phyloP scores from a whole-genome alignment of 164 flowering plant species.

The Vitis rotundifolia region DNA sequence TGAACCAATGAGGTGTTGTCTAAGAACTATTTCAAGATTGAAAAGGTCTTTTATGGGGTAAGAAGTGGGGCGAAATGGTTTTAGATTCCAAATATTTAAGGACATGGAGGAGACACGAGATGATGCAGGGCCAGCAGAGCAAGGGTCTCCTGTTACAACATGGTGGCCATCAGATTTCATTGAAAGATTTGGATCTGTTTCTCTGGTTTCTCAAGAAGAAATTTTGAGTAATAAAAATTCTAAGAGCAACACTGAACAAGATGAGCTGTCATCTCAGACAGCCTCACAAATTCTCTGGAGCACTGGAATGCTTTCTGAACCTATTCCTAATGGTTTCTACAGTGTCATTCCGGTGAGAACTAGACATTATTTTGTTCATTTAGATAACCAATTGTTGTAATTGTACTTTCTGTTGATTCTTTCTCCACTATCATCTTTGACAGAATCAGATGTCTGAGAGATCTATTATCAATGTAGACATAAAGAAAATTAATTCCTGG shows the following conservation, averaged over 20 bases:
- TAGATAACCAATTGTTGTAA: too few species aligned
- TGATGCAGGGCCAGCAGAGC: slow-evolving; percentile 65
- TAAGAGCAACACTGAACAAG: slow-evolving; percentile 35
- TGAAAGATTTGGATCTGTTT: slow-evolving; percentile 72
- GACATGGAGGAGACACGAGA: slow-evolving; percentile 83
- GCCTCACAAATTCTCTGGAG: slow-evolving; percentile 91
- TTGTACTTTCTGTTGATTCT: neutral
- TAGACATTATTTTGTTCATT: neutral
- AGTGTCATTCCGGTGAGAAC: slow-evolving; percentile 80
- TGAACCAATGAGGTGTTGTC: slow-evolving; percentile 8
- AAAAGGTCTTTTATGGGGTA: slow-evolving; percentile 41
- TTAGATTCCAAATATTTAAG: slow-evolving; percentile 37
- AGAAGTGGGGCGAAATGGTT: slow-evolving; percentile 61
- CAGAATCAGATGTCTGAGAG: neutral
- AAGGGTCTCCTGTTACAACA: slow-evolving; percentile 56
- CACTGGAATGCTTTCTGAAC: slow-evolving; percentile 77
- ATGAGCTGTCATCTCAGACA: slow-evolving; percentile 48
- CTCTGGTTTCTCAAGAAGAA: slow-evolving; percentile 63
- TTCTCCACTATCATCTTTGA: neutral
- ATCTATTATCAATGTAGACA: too few species aligned
- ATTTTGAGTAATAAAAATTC: slow-evolving; percentile 36
- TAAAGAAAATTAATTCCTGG: too few species aligned
- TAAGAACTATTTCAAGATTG: slow-evolving; percentile 5
- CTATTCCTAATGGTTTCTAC: slow-evolving; percentile 95
- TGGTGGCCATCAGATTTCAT: slow-evolving; percentile 84